Evolutionary conservation across 352 stramenopile species (phyloP).

Genomic region (Paralagenidium karlingii): DNA sequence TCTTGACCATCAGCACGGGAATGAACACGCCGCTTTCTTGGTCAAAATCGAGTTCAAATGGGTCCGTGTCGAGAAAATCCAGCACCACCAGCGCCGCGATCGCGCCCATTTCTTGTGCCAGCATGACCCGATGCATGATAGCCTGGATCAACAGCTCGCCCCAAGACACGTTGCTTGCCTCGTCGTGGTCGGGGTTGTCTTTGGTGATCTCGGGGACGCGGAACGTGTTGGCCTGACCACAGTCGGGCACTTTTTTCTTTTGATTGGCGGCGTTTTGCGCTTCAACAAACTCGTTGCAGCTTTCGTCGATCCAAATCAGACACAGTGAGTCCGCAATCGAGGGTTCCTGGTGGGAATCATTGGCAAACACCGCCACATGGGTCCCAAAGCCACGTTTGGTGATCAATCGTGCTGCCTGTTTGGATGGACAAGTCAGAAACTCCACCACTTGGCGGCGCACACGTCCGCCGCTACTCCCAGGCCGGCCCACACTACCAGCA

Average conservation of each 20-base stretch:
- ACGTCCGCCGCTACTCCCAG: not conserved
- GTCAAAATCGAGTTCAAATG: constrained; percentile 36
- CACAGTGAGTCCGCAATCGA: no score
- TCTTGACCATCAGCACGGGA: constrained; percentile 47
- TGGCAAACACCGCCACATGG: no score
- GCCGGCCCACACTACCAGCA: no score
- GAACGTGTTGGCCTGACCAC: no score
- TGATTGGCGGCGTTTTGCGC: constrained; percentile 15
- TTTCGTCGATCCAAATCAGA: constrained; percentile 18
- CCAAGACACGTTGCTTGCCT: constrained; percentile 4
- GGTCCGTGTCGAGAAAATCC: constrained; percentile 36
- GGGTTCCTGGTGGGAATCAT: constrained; percentile 40
- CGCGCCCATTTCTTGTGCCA: constrained; percentile 41
- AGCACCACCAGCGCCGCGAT: constrained; percentile 45
- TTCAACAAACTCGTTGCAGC: constrained; percentile 25
- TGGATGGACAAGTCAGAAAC: constrained; percentile 29
- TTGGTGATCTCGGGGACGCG: no score
- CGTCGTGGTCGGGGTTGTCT: not conserved
- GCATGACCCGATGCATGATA: constrained; percentile 34
- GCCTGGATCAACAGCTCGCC: constrained; percentile 22
- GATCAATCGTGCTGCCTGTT: constrained; percentile 7
- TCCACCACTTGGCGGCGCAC: constrained; percentile 18
- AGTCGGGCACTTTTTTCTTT: constrained; percentile 1
- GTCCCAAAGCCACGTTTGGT: constrained; percentile 28
- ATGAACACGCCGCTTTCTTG: constrained; percentile 49